A percentile compares a stretch with the other conserved stretches of the same genome.
These are phyloP conservation scores for Boletus tomentosulus DNA, from an alignment of 768 basidiomycete species.

Conservation along the genomic window DNA sequence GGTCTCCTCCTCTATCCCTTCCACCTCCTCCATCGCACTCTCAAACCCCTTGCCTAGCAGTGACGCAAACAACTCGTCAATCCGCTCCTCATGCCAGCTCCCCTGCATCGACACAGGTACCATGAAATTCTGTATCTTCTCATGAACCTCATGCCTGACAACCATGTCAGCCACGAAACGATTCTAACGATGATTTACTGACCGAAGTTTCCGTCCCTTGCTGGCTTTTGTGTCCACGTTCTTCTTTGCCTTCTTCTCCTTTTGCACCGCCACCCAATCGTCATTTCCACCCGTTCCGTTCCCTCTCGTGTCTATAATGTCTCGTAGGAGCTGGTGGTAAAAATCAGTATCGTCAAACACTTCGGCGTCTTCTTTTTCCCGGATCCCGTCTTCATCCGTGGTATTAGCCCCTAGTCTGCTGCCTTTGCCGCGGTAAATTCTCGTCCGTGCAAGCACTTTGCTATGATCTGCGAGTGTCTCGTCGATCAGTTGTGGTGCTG, in stretches of 20 bases:
- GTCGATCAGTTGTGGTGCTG: conserved; percentile 72
- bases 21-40: conserved; percentile 25
- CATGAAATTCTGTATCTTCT: conserved; percentile 97
- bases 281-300: conserved; percentile 43
- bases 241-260: conserved; percentile 70
- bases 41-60: conserved; percentile 76
- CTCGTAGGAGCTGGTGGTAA: conserved; percentile 87
- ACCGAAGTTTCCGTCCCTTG: conserved; percentile 92
- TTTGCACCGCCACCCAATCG: conserved; percentile 64
- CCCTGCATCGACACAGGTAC: conserved; percentile 69
- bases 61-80: conserved; percentile 90
- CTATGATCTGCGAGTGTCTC: conserved; percentile 58
- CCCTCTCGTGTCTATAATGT: conserved; percentile 74
- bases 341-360: conserved; percentile 89
- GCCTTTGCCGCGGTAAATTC: conserved; percentile 48
- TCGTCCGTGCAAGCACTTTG: conserved; percentile 63
- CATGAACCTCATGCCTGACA: conserved; percentile 86
- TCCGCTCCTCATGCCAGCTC: conserved; percentile 93
- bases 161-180: conserved; percentile 1
- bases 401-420: conserved; percentile 36
- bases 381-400: conserved; percentile 32
- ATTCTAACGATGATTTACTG: conserved; percentile 19
- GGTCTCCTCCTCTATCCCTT: conserved; percentile 29
- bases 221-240: conserved; percentile 95
- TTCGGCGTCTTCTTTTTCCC: conserved; percentile 39